Percentiles rank a stretch among this genome's conserved stretches.
Conservation (phyloP, 2,329 filamentous ascomycete species). For the Clarireedia sp. region DNA sequence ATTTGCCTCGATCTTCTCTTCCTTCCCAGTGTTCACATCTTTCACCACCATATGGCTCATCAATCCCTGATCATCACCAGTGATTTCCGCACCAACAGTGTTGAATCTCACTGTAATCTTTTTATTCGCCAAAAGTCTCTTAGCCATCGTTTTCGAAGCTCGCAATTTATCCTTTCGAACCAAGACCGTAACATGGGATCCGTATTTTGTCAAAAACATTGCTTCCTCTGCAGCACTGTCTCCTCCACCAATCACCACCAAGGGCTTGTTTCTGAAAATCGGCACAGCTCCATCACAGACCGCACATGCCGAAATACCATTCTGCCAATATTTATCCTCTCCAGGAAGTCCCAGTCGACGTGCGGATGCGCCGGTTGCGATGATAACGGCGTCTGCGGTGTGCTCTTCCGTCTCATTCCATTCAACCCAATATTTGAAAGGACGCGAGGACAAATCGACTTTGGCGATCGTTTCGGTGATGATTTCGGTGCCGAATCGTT, state of each 20-base stretch:
- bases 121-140: slow-evolving; percentile 69
- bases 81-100: slow-evolving; percentile 71
- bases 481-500: slow-evolving; percentile 86
- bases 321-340: slow-evolving; percentile 96
- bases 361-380: slow-evolving; percentile 92
- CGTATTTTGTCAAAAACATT: slow-evolving; percentile 96
- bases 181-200: slow-evolving; percentile 85
- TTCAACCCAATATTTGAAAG: slow-evolving; percentile 92
- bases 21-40: slow-evolving; percentile 65
- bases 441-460: slow-evolving; percentile 74
- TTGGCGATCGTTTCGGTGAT: slow-evolving; percentile 86
- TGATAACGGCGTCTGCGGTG: slow-evolving; percentile 87
- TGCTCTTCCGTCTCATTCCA: slow-evolving; percentile 73
- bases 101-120: slow-evolving; percentile 91
- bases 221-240: slow-evolving; percentile 97
- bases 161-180: slow-evolving; percentile 82
- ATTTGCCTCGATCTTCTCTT: slow-evolving; percentile 81
- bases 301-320: slow-evolving; percentile 90
- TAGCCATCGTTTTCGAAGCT: slow-evolving; percentile 87
- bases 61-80: slow-evolving; percentile 74
- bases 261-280: slow-evolving; percentile 92
- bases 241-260: slow-evolving; percentile 93
- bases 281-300: slow-evolving; percentile 96
- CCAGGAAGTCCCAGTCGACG: slow-evolving; percentile 73
- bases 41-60: slow-evolving; percentile 85